A percentile compares a stretch with the other conserved stretches of the same genome.
Conservation (phyloP, 75 land plant genomes). For the Cupressus sempervirens region DNA sequence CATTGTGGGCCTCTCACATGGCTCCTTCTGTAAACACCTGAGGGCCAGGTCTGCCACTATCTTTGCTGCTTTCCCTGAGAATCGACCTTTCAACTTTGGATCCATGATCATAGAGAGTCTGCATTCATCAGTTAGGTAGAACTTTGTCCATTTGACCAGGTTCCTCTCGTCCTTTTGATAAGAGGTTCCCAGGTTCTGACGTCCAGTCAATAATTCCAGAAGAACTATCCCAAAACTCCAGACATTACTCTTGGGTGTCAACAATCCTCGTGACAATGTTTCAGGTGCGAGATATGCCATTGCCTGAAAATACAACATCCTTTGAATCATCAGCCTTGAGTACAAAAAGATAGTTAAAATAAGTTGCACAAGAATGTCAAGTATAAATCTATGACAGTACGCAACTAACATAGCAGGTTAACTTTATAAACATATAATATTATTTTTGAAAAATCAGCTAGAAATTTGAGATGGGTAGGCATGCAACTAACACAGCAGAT, state of each 20-base stretch:
- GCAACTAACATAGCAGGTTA: neutral
- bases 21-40: constrained; percentile 71
- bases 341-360: neutral
- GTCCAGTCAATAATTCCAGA: constrained; percentile 87
- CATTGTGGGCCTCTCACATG: constrained; percentile 83
- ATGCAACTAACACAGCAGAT: neutral
- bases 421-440: too few relatives aligned
- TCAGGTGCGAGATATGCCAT: constrained; percentile 61
- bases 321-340: neutral
- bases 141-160: constrained; percentile 74
- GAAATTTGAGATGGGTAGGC: too few relatives aligned
- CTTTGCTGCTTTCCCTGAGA: constrained; percentile 61
- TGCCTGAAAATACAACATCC: constrained; percentile 32
- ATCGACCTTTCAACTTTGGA: constrained; percentile 68
- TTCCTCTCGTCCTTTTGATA: constrained; percentile 64
- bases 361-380: neutral
- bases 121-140: constrained; percentile 73
- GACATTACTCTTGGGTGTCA: constrained; percentile 83
- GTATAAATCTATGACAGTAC: neutral
- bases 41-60: constrained; percentile 68
- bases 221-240: constrained; percentile 96
- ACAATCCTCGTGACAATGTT: constrained; percentile 48
- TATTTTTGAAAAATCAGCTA: too few relatives aligned
- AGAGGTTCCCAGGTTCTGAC: constrained; percentile 47
- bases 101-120: constrained; percentile 79